Percentiles rank a stretch among this genome's conserved stretches.
Evolutionary conservation across 192 early-diverging fungal species (phyloP).

Genomic region (Mortierella claussenii): DNA sequence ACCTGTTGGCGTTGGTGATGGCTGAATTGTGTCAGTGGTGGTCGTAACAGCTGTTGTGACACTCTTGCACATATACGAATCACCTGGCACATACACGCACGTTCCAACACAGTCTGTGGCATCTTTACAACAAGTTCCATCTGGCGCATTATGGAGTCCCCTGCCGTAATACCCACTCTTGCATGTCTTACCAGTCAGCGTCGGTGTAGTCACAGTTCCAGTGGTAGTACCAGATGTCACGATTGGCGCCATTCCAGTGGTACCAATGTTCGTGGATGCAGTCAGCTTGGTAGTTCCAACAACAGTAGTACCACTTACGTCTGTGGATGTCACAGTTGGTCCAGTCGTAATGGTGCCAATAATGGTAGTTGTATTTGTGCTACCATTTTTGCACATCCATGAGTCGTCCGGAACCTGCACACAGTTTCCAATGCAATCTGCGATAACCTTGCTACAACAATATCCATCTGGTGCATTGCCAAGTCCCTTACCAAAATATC

Average conservation of each 20-base stretch:
- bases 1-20: not conserved
- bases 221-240: not conserved
- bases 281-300: not conserved
- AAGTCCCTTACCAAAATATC: not conserved
- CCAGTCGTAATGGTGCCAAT: too few relatives aligned
- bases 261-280: not conserved
- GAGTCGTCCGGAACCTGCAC: not conserved
- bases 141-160: conserved; percentile 1
- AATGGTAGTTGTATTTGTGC: too few relatives aligned
- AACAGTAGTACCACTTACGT: not conserved
- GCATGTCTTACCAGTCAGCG: not conserved
- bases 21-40: not conserved
- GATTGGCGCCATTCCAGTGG: not conserved
- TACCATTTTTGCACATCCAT: not conserved
- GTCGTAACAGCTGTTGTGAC: not conserved
- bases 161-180: conserved; percentile 3
- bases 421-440: not conserved
- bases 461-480: not conserved
- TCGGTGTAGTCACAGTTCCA: not conserved
- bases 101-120: not conserved
- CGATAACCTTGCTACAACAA: not conserved
- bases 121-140: not conserved
- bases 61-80: conserved; percentile 3
- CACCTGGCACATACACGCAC: conserved; percentile 1
- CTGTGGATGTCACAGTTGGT: not conserved